A percentile compares a stretch with the other conserved stretches of the same genome.
These are phyloP conservation scores for Dittrichia graveolens DNA, from an alignment of 129 eudicot species.

Conservation along the genomic window DNA sequence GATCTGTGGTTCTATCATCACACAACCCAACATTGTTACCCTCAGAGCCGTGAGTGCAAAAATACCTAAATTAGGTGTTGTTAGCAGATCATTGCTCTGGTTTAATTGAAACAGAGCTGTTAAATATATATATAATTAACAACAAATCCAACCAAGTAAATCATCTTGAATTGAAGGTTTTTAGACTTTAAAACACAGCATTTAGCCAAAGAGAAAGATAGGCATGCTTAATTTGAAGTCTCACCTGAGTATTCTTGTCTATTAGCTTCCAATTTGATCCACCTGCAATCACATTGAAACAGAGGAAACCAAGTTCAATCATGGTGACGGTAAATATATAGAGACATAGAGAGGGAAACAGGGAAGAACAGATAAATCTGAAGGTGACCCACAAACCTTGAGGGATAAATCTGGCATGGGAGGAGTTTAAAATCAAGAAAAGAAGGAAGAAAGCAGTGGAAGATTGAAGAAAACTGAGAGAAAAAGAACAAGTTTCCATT, in stretches of 20 bases:
- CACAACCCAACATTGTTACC: too few species aligned
- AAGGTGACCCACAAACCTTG: constrained; percentile 48
- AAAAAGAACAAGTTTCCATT: constrained; percentile 47
- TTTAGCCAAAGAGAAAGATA: neutral
- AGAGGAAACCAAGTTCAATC: constrained; percentile 8
- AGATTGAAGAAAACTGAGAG: constrained; percentile 29
- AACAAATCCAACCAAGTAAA: neutral
- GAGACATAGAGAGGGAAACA: too few species aligned
- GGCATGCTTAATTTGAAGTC: neutral
- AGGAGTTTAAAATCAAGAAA: constrained; percentile 38
- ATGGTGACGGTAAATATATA: neutral
- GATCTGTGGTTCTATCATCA: too few species aligned
- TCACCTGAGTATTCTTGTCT: constrained; percentile 41
- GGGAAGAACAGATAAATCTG: too few species aligned
- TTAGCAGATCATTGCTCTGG: too few species aligned
- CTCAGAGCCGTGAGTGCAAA: too few species aligned
- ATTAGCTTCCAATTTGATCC: constrained; percentile 41
- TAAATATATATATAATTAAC: neutral
- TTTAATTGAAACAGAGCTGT: neutral
- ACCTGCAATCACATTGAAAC: constrained; percentile 39
- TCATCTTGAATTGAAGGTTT: neutral
- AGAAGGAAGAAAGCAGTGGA: constrained; percentile 37
- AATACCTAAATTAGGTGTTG: too few species aligned
- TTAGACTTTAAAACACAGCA: constrained; percentile 11
- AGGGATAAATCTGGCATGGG: constrained; percentile 44